Percentiles rank a stretch among this genome's conserved stretches.
Conservation (phyloP, 352 stramenopile genomes). For the Pythium aquatile region DNA sequence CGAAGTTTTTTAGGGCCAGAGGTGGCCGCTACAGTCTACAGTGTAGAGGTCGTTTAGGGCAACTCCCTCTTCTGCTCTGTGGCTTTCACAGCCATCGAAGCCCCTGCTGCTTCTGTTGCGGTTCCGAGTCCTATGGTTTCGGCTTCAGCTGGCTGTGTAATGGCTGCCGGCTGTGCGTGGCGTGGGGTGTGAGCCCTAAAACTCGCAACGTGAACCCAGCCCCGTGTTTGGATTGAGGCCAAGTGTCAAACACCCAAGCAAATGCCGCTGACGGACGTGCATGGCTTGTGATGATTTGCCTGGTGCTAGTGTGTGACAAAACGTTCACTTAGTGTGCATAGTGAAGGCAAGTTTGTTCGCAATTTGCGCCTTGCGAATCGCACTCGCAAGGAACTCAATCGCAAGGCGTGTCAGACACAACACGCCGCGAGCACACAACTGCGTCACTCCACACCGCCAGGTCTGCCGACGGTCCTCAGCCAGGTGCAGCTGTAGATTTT, state of each 20-base stretch:
- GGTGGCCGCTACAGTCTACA: not conserved
- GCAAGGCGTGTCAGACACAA: not conserved
- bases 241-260: not conserved
- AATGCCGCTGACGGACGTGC: conserved; percentile 3
- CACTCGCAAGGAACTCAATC: not conserved
- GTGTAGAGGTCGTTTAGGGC: conserved; percentile 7
- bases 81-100: not conserved
- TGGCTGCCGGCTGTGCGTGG: no score
- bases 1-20: conserved; percentile 5
- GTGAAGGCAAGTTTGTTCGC: not conserved
- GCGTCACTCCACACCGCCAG: not conserved
- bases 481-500: not conserved
- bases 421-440: not conserved
- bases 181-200: no score
- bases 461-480: not conserved
- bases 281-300: conserved; percentile 1
- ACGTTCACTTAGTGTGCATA: not conserved
- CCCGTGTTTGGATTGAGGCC: not conserved
- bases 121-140: no score
- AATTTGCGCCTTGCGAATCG: no score
- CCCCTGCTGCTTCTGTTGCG: no score
- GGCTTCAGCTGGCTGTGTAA: no score
- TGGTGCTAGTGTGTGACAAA: not conserved
- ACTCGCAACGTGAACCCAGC: not conserved
- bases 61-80: not conserved